Conservation (phyloP, 2,329 filamentous ascomycete species). For the Hymenoscyphus infarciens region DNA sequence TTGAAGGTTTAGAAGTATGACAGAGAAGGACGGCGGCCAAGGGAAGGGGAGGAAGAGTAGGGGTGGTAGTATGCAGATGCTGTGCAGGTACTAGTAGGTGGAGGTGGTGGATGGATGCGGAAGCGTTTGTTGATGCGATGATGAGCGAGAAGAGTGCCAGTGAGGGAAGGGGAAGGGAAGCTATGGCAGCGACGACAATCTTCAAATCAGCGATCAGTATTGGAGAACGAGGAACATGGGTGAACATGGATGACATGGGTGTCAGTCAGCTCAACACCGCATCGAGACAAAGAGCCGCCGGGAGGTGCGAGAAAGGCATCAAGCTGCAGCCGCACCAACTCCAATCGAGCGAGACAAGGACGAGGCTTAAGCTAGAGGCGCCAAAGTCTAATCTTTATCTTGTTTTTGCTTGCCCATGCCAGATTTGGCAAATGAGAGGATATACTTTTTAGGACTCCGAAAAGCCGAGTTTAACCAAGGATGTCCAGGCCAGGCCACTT, state of each 20-base stretch:
- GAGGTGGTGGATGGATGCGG: not conserved
- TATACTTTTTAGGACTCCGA: not conserved
- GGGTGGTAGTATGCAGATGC: not conserved
- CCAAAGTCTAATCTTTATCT: not conserved
- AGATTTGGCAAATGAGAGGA: not conserved
- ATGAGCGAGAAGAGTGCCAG: not conserved
- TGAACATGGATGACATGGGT: not conserved
- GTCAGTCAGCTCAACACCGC: not conserved
- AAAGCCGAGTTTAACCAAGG: not conserved
- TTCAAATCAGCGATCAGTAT: slow-evolving; percentile 1
- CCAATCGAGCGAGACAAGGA: not conserved
- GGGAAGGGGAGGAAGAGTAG: not conserved
- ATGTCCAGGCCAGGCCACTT: not conserved
- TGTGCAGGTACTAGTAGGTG: not conserved
- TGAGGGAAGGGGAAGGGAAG: not conserved
- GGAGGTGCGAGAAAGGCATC: not conserved
- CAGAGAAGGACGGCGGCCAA: not conserved
- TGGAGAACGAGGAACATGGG: not conserved
- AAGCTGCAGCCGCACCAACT: not conserved
- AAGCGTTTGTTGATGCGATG: not conserved
- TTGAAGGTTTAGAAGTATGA: not conserved
- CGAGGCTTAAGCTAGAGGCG: not conserved
- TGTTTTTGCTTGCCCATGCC: not conserved
- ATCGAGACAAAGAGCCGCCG: slow-evolving; percentile 3
- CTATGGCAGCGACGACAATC: not conserved